These are phyloP conservation scores for Camellia lanceoleosa DNA, from an alignment of 148 eudicot species.

Conservation along the genomic window DNA sequence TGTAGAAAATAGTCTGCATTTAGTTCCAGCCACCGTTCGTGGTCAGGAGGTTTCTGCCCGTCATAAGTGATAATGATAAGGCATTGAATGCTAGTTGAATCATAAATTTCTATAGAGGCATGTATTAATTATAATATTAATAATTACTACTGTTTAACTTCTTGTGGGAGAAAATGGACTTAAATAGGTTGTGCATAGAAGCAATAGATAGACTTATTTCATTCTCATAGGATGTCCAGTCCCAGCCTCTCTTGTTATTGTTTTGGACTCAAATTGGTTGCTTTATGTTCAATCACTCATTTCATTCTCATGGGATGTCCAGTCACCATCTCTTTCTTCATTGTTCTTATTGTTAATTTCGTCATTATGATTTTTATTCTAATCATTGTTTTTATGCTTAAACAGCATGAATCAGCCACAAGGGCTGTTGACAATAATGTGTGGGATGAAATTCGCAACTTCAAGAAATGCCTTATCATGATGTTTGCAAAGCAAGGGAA, in stretches of 20 bases:
- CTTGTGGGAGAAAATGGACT: not conserved
- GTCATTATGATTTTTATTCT: not conserved
- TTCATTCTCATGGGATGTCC: not conserved
- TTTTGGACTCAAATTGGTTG: not conserved
- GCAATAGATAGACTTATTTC: not conserved
- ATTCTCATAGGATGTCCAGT: not conserved
- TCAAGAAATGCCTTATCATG: conserved; percentile 95
- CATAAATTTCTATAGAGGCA: not conserved
- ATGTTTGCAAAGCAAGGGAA: conserved; percentile 92
- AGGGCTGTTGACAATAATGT: conserved; percentile 83
- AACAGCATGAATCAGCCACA: conserved; percentile 88
- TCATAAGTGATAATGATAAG: not conserved
- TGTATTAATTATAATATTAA: not conserved
- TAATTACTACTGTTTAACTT: not conserved
- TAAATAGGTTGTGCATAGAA: not conserved
- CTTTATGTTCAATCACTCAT: not conserved
- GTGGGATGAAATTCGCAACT: conserved; percentile 95
- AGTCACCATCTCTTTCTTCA: not conserved
- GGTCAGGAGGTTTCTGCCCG: too few relatives aligned
- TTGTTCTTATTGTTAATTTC: not conserved
- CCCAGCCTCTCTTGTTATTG: not conserved
- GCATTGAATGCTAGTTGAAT: not conserved
- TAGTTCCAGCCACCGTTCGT: too few relatives aligned
- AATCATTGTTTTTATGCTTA: conserved; percentile 2
- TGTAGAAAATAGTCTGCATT: not conserved